phyloP scores from a whole-genome alignment of 2,329 filamentous ascomycete genomes.

The Zasmidium angulare region DNA sequence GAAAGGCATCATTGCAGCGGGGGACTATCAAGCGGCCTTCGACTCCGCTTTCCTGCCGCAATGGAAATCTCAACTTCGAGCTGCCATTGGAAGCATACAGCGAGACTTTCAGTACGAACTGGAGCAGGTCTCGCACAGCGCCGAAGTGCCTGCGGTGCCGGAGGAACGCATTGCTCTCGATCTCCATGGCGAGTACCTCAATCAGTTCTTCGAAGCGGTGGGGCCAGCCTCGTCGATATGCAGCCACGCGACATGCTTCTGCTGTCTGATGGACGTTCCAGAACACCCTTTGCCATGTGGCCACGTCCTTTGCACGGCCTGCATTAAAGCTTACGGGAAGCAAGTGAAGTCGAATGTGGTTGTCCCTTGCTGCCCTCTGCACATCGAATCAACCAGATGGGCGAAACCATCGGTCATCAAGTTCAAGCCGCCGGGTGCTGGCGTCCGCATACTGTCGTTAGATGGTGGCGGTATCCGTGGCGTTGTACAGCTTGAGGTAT shows the following conservation, averaged over 20 bases:
- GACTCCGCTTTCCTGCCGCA: slow-evolving; percentile 30
- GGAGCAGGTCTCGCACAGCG: slow-evolving; percentile 27
- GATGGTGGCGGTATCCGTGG: slow-evolving; percentile 48
- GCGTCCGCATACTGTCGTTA: slow-evolving; percentile 30
- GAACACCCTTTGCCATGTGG: slow-evolving; percentile 48
- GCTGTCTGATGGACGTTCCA: slow-evolving; percentile 46
- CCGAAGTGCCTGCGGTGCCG: slow-evolving; percentile 30
- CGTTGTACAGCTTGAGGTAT: slow-evolving; percentile 47
- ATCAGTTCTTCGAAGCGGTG: slow-evolving; percentile 41
- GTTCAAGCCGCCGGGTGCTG: slow-evolving; percentile 29
- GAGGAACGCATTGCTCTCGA: slow-evolving; percentile 33
- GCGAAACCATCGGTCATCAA: slow-evolving; percentile 34
- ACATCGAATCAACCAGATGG: slow-evolving; percentile 34
- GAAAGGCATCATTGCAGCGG: slow-evolving; percentile 45
- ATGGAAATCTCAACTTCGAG: slow-evolving; percentile 32
- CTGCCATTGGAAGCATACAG: slow-evolving; percentile 30
- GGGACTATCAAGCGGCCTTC: slow-evolving; percentile 43
- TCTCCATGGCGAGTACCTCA: slow-evolving; percentile 32
- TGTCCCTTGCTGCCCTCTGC: slow-evolving; percentile 37
- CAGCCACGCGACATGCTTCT: slow-evolving; percentile 45
- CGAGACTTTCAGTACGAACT: slow-evolving; percentile 34
- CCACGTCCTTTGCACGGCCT: slow-evolving; percentile 47
- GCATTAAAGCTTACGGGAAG: slow-evolving; percentile 40
- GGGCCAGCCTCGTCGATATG: slow-evolving; percentile 38
- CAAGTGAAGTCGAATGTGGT: slow-evolving; percentile 26